Evolutionary conservation across 768 basidiomycete genomes (phyloP).

Genomic region (Suillus decipiens): DNA sequence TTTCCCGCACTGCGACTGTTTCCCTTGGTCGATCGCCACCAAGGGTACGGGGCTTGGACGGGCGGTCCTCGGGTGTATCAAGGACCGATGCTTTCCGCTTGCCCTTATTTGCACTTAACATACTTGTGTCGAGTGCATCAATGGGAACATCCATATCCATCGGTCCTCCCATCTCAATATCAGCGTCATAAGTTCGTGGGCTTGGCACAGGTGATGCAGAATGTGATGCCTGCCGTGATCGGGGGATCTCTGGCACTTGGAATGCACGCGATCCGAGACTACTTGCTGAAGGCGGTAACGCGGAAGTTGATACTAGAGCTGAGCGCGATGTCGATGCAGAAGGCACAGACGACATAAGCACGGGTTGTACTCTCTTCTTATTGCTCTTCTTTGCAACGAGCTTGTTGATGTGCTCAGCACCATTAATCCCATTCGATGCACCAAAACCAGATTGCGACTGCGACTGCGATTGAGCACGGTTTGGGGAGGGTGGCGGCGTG

Average conservation of each 20-base stretch:
- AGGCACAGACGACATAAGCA: slow-evolving; percentile 39
- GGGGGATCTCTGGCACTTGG: slow-evolving; percentile 17
- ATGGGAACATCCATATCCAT: slow-evolving; percentile 60
- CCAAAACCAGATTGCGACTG: slow-evolving; percentile 45
- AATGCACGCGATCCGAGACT: slow-evolving; percentile 1
- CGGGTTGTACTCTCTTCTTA: slow-evolving; percentile 66
- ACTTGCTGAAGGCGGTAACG: slow-evolving; percentile 1
- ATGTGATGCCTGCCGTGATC: slow-evolving; percentile 27
- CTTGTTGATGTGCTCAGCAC: slow-evolving; percentile 66
- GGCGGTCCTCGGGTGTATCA: slow-evolving; percentile 42
- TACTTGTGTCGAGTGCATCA: slow-evolving; percentile 48
- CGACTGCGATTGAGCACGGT: slow-evolving; percentile 32
- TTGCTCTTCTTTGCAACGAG: slow-evolving; percentile 73
- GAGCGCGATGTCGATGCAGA: slow-evolving; percentile 30
- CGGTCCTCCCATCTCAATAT: slow-evolving; percentile 42
- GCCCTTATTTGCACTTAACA: slow-evolving; percentile 35
- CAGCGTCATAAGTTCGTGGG: slow-evolving; percentile 49
- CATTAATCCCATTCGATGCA: slow-evolving; percentile 32
- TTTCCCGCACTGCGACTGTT: slow-evolving; percentile 53
- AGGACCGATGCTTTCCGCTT: slow-evolving; percentile 53
- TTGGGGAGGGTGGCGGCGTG: slow-evolving; percentile 54
- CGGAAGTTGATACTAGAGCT: slow-evolving; percentile 8
- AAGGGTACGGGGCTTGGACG: slow-evolving; percentile 53
- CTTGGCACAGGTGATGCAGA: slow-evolving; percentile 50
- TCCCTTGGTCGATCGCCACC: slow-evolving; percentile 67